phyloP scores from a whole-genome alignment of 148 eudicot species.

The Cornus kousa region DNA sequence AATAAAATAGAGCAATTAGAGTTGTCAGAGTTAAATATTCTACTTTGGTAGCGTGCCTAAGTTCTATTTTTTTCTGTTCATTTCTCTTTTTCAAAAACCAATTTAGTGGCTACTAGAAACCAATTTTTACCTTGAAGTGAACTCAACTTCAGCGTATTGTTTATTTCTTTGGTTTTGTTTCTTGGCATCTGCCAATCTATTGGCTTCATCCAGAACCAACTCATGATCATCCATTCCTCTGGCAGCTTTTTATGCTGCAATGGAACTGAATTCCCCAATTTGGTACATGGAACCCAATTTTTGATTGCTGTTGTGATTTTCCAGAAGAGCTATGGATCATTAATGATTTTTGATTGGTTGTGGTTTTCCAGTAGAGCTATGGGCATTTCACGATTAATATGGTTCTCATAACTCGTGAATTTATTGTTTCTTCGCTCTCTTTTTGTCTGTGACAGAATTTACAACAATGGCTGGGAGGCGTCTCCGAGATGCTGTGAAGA shows the following conservation, averaged over 20 bases:
- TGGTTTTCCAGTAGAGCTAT: neutral
- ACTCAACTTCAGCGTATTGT: too few species aligned
- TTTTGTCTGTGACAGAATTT: conserved; percentile 49
- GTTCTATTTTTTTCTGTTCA: neutral
- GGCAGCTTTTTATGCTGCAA: neutral
- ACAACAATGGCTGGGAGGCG: conserved; percentile 99
- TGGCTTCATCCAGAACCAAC: neutral
- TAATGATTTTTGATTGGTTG: too few species aligned
- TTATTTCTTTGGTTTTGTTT: too few species aligned
- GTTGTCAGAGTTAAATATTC: neutral
- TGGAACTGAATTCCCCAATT: neutral
- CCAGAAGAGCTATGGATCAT: neutral
- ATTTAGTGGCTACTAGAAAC: neutral
- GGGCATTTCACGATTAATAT: neutral
- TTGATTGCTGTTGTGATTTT: neutral
- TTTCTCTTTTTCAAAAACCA: neutral
- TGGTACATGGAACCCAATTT: neutral
- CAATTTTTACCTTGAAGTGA: neutral
- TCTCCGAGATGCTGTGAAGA: conserved; percentile 87
- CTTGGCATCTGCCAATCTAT: neutral
- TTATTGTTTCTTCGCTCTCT: neutral
- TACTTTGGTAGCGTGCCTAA: neutral
- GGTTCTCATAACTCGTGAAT: neutral
- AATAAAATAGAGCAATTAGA: neutral
- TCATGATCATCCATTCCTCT: neutral